phyloP scores from a whole-genome alignment of 768 basidiomycete species.

The Serendipita sp. region DNA sequence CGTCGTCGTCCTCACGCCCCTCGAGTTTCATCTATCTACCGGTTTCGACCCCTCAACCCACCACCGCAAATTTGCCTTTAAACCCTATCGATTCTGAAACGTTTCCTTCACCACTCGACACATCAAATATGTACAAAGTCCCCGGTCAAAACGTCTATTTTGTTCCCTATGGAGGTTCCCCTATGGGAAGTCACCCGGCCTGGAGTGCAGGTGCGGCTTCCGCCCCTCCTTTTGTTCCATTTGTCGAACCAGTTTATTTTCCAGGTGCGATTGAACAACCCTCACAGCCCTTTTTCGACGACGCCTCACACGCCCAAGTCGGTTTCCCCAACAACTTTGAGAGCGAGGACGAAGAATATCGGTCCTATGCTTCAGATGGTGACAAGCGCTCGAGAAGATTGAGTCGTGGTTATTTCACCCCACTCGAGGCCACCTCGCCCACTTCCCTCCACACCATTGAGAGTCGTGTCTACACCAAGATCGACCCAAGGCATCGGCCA shows the following conservation, averaged over 20 bases:
- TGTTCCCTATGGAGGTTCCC: not conserved
- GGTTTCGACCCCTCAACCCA: not conserved
- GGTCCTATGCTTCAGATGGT: not conserved
- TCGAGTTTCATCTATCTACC: not conserved
- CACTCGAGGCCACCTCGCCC: not conserved
- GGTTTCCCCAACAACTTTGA: not conserved
- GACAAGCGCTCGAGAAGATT: not conserved
- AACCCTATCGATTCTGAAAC: constrained; percentile 4
- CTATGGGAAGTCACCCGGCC: not conserved
- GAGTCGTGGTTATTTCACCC: not conserved
- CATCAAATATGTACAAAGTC: constrained; percentile 1
- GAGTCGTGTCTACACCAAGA: not conserved
- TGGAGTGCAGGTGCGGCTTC: not conserved
- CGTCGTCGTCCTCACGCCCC: not conserved
- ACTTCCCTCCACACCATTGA: not conserved
- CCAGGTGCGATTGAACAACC: not conserved
- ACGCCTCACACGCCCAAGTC: not conserved
- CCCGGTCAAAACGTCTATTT: constrained; percentile 5
- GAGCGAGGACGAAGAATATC: not conserved
- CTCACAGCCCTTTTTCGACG: not conserved
- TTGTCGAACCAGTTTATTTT: not conserved
- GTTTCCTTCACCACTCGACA: not conserved
- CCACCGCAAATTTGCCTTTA: not conserved
- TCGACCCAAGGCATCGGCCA: not conserved
- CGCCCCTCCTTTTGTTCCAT: not conserved